Evolutionary conservation across 139 green algal genomes (phyloP), one percentile per base, ranked within the genome.

Genomic region (Desmodesmus armatus): DNA sequence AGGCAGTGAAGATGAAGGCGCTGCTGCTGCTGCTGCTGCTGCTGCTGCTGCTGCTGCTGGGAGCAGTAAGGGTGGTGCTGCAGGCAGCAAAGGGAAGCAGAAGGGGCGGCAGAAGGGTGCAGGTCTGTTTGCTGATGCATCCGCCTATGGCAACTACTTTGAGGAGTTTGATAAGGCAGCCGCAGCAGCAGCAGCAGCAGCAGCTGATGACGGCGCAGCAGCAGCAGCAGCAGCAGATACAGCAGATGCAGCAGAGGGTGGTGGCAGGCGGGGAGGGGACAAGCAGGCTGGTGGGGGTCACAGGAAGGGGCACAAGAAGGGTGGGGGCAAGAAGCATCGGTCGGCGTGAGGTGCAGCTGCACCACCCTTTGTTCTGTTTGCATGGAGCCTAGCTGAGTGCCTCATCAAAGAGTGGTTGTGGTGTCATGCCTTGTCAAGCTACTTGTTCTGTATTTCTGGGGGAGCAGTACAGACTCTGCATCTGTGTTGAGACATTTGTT

Each of bases 91-190:
- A 27, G 63, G 55, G 33, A 41, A 79, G 15, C 55, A 80, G 41
- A 47, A 49, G 69, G 80, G 69, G 80, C 31, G n/a, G 21, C 39
- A 62, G 49, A 60, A 63, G 31, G 41, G 13, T 23, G 37, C 55
- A 78, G 78, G 87, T 3, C 72, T 92, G 27, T 96, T 96, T 90
- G 93, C 92, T 0, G 85, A 84, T 7, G 92, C 90, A 0, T 91
- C 95, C 33, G 90, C 94, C 21, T 96, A 93, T 53, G 83, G 37
- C 6, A 65, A 75, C 44, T 84, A 66, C 23, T 77, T 84, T 44
- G 44, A 37, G 13, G 55, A 83, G 39, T 83, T 75, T 62, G 58
- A 83, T 13, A 58, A 72, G 23, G 77, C 47, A n/a, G 55, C 58
- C 41, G 77, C 58, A 49, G 40, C 39, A 41, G 77, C 77, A 66